Conservation (phyloP, 2,329 filamentous ascomycete species). For the Periconia sp. region DNA sequence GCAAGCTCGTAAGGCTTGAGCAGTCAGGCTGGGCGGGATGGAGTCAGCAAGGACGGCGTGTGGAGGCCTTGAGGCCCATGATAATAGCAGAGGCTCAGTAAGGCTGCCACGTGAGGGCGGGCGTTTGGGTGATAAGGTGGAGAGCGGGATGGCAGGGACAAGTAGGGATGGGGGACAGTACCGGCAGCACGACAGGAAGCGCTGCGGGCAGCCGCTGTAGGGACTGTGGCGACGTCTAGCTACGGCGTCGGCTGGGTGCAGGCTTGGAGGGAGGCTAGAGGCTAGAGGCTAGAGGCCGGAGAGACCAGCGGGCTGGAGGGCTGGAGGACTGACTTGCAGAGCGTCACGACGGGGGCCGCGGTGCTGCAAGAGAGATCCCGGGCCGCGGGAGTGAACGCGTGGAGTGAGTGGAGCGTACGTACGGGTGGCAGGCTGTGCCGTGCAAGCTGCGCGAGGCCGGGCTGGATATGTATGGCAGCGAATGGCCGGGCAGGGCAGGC, state of each 20-base stretch:
- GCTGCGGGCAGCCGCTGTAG: constrained; percentile 23
- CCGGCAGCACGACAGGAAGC: constrained; percentile 7
- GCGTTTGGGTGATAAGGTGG: neutral
- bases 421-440: constrained; percentile 2
- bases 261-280: too few species aligned
- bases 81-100: constrained; percentile 15
- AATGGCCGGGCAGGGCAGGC: too few species aligned
- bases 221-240: constrained; percentile 10
- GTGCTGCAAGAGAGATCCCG: constrained; percentile 8
- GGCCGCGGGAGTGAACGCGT: constrained; percentile 10
- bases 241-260: too few species aligned
- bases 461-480: constrained; percentile 11
- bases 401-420: constrained; percentile 8
- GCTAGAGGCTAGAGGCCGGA: too few species aligned
- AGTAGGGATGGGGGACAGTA: constrained; percentile 6
- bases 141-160: constrained; percentile 1
- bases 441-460: constrained; percentile 6
- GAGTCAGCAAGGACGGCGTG: neutral
- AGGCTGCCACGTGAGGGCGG: constrained; percentile 22
- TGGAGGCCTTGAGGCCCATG: constrained; percentile 16
- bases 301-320: too few species aligned
- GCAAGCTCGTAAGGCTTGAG: constrained; percentile 3
- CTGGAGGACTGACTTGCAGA: constrained; percentile 10
- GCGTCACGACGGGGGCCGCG: constrained; percentile 4
- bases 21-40: constrained; percentile 2